Evolutionary conservation across 352 stramenopile species (phyloP).

Genomic region (Thraustochytrium striatum): DNA sequence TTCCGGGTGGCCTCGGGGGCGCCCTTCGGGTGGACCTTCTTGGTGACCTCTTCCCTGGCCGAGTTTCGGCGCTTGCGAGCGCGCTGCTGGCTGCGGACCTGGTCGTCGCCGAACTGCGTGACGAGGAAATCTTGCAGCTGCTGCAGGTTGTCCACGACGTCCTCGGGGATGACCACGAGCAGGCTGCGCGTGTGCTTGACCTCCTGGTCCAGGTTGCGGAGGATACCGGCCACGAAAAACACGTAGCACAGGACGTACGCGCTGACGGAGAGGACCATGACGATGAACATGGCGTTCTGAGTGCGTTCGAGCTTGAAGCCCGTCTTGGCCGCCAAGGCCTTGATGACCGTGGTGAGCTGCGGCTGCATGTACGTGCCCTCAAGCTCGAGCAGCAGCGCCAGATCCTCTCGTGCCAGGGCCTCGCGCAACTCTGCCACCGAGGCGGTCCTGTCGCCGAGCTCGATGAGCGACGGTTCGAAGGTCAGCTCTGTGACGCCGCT

Average conservation of each 20-base stretch:
- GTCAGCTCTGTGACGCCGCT: constrained; percentile 8
- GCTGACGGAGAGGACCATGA: not conserved
- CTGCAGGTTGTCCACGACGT: not conserved
- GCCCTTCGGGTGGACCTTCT: no score
- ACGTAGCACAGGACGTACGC: not conserved
- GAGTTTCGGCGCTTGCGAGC: no score
- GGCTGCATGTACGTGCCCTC: not conserved
- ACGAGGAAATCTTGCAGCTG: constrained; percentile 34
- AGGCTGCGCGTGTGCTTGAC: constrained; percentile 36
- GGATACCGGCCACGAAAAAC: constrained; percentile 7
- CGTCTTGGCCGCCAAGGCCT: no score
- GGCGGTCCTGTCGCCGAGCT: no score
- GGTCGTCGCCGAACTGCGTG: no score
- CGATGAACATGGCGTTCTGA: not conserved
- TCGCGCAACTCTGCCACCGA: no score
- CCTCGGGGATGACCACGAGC: constrained; percentile 19
- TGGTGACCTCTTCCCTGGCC: no score
- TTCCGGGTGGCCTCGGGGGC: no score
- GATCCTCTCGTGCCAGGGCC: not conserved
- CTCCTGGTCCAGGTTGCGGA: constrained; percentile 9
- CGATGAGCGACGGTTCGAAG: no score
- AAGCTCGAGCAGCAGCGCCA: constrained; percentile 6
- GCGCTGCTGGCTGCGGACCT: no score
- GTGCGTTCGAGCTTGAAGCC: no score
- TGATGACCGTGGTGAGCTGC: not conserved